A percentile compares a stretch with the other conserved stretches of the same genome.
These are phyloP conservation scores for Breviolum minutum DNA, from an alignment of 73 alveolate genomes.

Conservation along the genomic window DNA sequence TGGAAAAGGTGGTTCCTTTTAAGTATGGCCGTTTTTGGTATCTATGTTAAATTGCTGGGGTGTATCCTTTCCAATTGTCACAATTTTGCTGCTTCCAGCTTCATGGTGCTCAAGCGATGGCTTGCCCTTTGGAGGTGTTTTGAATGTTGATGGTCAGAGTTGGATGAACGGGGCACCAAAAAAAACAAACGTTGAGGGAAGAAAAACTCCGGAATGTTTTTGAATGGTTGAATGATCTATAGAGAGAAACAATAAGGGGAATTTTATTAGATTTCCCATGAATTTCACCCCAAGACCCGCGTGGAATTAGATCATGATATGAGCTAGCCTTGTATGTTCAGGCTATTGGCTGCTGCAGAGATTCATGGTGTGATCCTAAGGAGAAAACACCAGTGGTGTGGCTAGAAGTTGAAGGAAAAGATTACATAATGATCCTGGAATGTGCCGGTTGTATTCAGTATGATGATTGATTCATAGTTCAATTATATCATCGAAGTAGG, in stretches of 20 bases:
- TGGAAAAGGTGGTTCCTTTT: too few relatives aligned
- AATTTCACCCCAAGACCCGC: background rate
- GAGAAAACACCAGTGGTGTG: too few relatives aligned
- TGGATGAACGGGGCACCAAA: too few relatives aligned
- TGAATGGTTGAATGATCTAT: background rate
- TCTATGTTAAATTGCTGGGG: too few relatives aligned
- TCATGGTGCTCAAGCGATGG: slow-evolving; percentile 28
- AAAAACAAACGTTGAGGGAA: background rate
- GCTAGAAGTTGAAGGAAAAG: too few relatives aligned
- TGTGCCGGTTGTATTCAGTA: too few relatives aligned
- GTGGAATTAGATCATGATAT: too few relatives aligned
- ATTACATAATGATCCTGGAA: too few relatives aligned
- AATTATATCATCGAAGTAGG: too few relatives aligned
- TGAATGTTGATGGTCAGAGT: background rate
- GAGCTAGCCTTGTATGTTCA: too few relatives aligned
- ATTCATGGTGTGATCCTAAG: background rate
- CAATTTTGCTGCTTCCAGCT: background rate
- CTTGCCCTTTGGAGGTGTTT: slow-evolving; percentile 17
- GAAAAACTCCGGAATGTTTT: background rate
- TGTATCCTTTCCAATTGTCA: background rate
- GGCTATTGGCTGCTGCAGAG: slow-evolving; percentile 8
- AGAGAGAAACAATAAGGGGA: background rate
- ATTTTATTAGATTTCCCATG: background rate
- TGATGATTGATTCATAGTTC: too few relatives aligned
- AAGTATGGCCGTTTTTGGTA: too few relatives aligned